Percentiles rank a stretch among this genome's conserved stretches.
These are phyloP conservation scores for Diaporthe citriasiana DNA, from an alignment of 2,329 filamentous ascomycete genomes.

Conservation along the genomic window DNA sequence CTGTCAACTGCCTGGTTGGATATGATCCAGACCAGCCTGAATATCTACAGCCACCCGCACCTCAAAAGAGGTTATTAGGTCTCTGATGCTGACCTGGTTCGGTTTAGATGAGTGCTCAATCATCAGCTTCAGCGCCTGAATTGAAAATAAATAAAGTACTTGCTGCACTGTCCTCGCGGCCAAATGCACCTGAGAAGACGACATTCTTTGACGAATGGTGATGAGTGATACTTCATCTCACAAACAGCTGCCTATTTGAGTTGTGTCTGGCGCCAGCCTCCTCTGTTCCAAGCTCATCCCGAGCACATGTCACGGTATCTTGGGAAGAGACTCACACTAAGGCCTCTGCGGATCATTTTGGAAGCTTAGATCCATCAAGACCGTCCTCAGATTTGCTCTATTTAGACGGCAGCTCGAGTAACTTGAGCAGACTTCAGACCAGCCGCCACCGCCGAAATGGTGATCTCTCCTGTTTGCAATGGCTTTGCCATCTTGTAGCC, in stretches of 20 bases:
- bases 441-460: background rate
- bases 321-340: no score
- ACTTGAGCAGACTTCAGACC: background rate
- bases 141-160: background rate
- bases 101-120: no score
- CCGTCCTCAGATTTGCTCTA: accelerated
- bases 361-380: background rate
- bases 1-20: slow-evolving; percentile 12
- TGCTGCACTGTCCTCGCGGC: no score
- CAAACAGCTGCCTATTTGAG: no score
- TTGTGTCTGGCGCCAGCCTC: background rate
- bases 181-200: background rate
- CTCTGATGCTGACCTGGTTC: background rate
- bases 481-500: no score
- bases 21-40: slow-evolving; percentile 17
- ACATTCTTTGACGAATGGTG: no score
- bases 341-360: background rate
- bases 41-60: slow-evolving; percentile 1
- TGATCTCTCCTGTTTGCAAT: slow-evolving; percentile 41
- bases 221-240: no score
- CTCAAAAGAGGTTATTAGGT: slow-evolving; percentile 4
- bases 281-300: no score
- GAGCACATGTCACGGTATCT: background rate
- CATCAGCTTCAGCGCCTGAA: no score
- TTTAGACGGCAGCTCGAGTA: background rate